A percentile compares a stretch with the other conserved stretches of the same genome.
These are phyloP conservation scores for Ottelia alismoides DNA, from an alignment of 106 monocot species.

Conservation along the genomic window DNA sequence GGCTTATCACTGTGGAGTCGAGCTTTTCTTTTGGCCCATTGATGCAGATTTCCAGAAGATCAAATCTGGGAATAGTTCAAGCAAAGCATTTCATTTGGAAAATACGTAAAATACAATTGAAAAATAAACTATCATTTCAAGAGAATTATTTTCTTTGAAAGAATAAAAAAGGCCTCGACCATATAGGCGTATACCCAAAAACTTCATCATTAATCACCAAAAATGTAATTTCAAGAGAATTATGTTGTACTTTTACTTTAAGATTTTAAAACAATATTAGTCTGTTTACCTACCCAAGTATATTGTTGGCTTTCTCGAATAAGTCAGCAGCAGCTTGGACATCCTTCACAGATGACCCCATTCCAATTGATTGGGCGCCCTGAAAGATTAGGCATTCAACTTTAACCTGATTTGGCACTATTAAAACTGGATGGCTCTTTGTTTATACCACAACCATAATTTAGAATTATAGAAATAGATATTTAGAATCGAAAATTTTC, in stretches of 20 bases:
- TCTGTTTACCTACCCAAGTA: slow-evolving; percentile 81
- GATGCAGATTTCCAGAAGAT: slow-evolving; percentile 77
- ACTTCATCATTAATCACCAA: too few relatives aligned
- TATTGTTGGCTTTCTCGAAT: slow-evolving; percentile 73
- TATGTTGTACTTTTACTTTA: background rate
- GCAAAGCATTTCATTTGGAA: background rate
- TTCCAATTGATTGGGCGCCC: slow-evolving; percentile 91
- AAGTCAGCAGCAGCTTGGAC: slow-evolving; percentile 72
- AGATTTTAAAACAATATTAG: background rate
- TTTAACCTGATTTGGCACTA: too few relatives aligned
- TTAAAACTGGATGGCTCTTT: too few relatives aligned
- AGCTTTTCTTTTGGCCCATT: slow-evolving; percentile 98
- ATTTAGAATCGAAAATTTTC: too few relatives aligned
- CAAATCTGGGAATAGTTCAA: slow-evolving; percentile 33
- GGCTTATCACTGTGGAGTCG: slow-evolving; percentile 91
- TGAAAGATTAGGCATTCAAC: too few relatives aligned
- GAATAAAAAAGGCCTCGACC: too few relatives aligned
- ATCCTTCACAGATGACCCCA: slow-evolving; percentile 67
- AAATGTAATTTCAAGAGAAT: too few relatives aligned
- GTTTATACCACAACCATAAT: background rate
- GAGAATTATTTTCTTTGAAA: too few relatives aligned
- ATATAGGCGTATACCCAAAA: too few relatives aligned
- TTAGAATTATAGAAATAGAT: too few relatives aligned
- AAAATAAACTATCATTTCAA: background rate
- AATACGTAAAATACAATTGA: background rate